phyloP scores from a whole-genome alignment of 129 eudicot genomes.

The Silybum marianum region DNA sequence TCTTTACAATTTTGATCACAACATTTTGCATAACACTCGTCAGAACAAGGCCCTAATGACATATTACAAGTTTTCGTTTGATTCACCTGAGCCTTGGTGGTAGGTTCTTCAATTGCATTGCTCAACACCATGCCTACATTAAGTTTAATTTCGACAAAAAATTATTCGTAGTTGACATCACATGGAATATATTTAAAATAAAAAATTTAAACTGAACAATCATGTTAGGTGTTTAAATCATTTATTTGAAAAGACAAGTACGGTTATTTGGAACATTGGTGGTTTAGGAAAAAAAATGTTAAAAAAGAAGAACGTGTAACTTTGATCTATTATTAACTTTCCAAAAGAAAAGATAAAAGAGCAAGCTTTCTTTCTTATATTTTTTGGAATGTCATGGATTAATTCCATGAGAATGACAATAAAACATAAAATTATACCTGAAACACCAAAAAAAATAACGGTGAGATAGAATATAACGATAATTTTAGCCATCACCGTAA shows the following conservation, averaged over 20 bases:
- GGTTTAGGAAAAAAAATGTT: too few species aligned
- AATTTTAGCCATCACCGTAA: slow-evolving; percentile 7
- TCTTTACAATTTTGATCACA: neutral
- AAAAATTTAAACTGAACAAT: too few species aligned
- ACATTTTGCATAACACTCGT: neutral
- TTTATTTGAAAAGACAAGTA: too few species aligned
- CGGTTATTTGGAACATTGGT: too few species aligned
- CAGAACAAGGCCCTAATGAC: slow-evolving; percentile 10
- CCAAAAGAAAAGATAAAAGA: too few species aligned
- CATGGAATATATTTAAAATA: too few species aligned
- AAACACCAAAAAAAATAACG: neutral
- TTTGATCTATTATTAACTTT: too few species aligned
- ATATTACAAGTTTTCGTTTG: neutral
- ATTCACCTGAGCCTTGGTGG: neutral
- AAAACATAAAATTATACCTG: neutral
- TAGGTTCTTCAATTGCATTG: neutral
- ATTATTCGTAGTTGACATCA: too few species aligned
- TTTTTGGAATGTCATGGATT: too few species aligned
- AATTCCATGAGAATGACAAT: neutral
- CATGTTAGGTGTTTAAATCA: too few species aligned
- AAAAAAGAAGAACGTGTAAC: too few species aligned
- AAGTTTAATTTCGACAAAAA: neutral
- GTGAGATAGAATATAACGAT: neutral
- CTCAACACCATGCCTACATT: slow-evolving; percentile 3
- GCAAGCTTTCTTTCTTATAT: too few species aligned